Base-by-base conservation (phyloP, 805 yeast genomes). In the Metschnikowia baotianmanensis region DNA sequence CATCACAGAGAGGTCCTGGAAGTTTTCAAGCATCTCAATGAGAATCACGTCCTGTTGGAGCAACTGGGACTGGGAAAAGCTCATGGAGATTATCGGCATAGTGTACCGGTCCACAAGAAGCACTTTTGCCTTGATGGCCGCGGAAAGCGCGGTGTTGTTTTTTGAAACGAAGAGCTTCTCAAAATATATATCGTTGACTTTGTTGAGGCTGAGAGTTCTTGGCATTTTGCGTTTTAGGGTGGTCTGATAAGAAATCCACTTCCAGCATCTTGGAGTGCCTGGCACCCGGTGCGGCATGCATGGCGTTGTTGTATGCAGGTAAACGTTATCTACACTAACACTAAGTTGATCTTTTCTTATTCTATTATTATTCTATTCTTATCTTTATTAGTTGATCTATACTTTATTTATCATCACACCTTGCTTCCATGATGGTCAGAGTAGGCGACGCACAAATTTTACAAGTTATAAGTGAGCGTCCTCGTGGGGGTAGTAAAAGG, bases 21-120 rank as follows among this genome's bases (percentile, higher is more conserved):
- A 71, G 32, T 71, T 64, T 16, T 67, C 71, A 15, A 69, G 52
- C 50, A 63, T 55, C 55, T 88, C 96, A 33, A 88, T 82, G 36
- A 93, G 70, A 45, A 86, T 88, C n/a, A 93, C 78, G 47, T 91
- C 96, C 51, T 86, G 77, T 50, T 83, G 80, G 27, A 93, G 72
- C 32, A 93, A 71, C 41, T 82, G 85, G 3, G 95, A 82, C 59
- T 93, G 99, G 2, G 96, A 85, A 21, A 95, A 78, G 52, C 85
- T 80, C 76, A 93, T 73, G n/a, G 97, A 88, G 17, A 93, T 77
- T 18, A 89, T 80, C 0, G 89, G 74, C 5, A 95, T 86, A 51
- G 99, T 91, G 48, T 73, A 72, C 36, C 76, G 69, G 57, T 93
- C 99, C 42, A 93, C 72, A 28, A 93, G 69, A 26, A 93, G 69